These are phyloP conservation scores for Angomonas ambiguus DNA, from an alignment of 208 protist species.

Conservation along the genomic window DNA sequence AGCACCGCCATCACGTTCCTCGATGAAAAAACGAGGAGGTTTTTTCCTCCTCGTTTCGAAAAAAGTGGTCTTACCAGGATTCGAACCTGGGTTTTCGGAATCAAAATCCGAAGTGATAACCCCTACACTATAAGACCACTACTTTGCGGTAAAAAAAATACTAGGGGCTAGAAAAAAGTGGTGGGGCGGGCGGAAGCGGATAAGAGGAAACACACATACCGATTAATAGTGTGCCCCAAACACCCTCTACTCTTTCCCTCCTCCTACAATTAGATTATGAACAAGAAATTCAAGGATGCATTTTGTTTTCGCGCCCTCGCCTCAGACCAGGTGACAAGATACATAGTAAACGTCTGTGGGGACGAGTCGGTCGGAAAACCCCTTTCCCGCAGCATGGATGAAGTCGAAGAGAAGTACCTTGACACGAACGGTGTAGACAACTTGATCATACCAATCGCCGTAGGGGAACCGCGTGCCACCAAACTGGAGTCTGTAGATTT, in stretches of 20 bases:
- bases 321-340: slow-evolving; percentile 34
- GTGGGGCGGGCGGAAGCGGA: no score
- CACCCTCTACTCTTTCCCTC: no score
- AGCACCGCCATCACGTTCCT: no score
- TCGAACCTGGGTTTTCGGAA: slow-evolving; percentile 82
- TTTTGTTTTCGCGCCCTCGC: slow-evolving; percentile 39
- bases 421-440: slow-evolving; percentile 82
- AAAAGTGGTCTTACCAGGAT: slow-evolving; percentile 69
- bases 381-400: slow-evolving; percentile 63
- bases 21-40: neutral
- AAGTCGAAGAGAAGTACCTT: slow-evolving; percentile 49
- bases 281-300: slow-evolving; percentile 17
- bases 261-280: no score
- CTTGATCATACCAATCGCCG: slow-evolving; percentile 81
- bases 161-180: no score
- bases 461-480: slow-evolving; percentile 34
- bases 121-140: slow-evolving; percentile 76
- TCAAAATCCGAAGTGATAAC: slow-evolving; percentile 85
- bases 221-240: no score
- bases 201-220: no score
- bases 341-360: slow-evolving; percentile 82
- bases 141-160: no score
- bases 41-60: no score
- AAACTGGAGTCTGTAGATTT: neutral
- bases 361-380: slow-evolving; percentile 58